Evolutionary conservation across 345 rosid genomes (phyloP).

Genomic region (Salix purpurea): DNA sequence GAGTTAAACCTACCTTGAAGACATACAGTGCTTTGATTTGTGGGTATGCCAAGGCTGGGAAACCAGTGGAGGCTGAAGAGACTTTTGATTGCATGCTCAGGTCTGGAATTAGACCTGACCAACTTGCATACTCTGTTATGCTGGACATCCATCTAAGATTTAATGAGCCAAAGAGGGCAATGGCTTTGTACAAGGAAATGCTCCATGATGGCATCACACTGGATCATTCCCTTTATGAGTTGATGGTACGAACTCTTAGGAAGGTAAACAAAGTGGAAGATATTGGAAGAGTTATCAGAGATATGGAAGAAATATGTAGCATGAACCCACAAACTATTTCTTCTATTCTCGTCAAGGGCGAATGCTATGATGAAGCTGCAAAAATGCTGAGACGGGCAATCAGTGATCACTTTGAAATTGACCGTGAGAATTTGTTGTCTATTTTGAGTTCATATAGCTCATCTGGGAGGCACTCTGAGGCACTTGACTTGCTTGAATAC

Average conservation of each 20-base stretch:
- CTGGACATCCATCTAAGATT: conserved; percentile 68
- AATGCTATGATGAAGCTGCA: conserved; percentile 80
- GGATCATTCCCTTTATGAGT: conserved; percentile 50
- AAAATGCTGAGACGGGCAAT: conserved; percentile 63
- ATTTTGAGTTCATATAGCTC: conserved; percentile 72
- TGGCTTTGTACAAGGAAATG: conserved; percentile 63
- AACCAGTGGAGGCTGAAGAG: conserved; percentile 66
- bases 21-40: conserved; percentile 93
- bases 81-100: conserved; percentile 70
- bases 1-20: conserved; percentile 76
- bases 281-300: conserved; percentile 55
- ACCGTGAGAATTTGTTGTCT: conserved; percentile 54
- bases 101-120: conserved; percentile 80
- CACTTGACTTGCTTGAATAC: conserved; percentile 70
- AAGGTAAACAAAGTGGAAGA: conserved; percentile 53
- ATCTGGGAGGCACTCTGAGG: conserved; percentile 71
- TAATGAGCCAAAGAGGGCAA: conserved; percentile 57
- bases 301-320: conserved; percentile 61
- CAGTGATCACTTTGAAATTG: conserved; percentile 44
- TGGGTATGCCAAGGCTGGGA: conserved; percentile 95
- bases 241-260: conserved; percentile 47
- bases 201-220: conserved; percentile 52
- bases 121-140: conserved; percentile 81
- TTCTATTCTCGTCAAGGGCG: conserved; percentile 74
- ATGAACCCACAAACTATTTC: conserved; percentile 59